phyloP scores from a whole-genome alignment of 441 rosid genomes.

The Bruguiera hainesii region DNA sequence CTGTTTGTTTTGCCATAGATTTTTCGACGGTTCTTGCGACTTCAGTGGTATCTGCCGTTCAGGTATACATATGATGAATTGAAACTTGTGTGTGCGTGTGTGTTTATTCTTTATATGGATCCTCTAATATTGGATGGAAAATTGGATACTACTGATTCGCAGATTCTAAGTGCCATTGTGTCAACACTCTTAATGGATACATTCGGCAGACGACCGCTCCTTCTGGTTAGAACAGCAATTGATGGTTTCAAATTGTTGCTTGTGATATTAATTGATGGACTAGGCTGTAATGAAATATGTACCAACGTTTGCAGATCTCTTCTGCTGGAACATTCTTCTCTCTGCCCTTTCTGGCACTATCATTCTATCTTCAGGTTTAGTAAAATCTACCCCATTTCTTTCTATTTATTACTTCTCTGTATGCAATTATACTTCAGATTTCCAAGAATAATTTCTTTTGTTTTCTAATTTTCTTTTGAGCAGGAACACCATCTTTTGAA shows the following conservation, averaged over 20 bases:
- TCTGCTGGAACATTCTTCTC: constrained; percentile 38
- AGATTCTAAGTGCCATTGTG: constrained; percentile 22
- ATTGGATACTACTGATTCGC: constrained; percentile 8
- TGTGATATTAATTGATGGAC: neutral
- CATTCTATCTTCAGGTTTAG: constrained; percentile 6
- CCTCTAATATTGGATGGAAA: neutral
- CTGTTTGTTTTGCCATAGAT: too few relatives aligned
- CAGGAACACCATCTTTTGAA: constrained; percentile 26
- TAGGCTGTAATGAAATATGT: neutral
- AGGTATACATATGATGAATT: too few relatives aligned
- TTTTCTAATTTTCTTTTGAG: neutral
- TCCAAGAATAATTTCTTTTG: neutral
- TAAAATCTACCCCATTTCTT: too few relatives aligned
- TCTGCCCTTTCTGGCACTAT: constrained; percentile 11
- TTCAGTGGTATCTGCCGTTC: too few relatives aligned
- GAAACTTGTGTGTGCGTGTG: neutral
- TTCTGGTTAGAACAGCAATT: constrained; percentile 26
- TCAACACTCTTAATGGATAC: constrained; percentile 33
- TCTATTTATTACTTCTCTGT: too few relatives aligned
- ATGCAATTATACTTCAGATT: neutral
- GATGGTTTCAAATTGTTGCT: neutral
- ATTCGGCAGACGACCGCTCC: constrained; percentile 40
- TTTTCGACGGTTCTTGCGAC: too few relatives aligned
- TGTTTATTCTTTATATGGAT: neutral
- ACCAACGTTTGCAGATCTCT: constrained; percentile 34